Evolutionary conservation across 805 yeast genomes (phyloP).

Genomic region (Candida incommunis): DNA sequence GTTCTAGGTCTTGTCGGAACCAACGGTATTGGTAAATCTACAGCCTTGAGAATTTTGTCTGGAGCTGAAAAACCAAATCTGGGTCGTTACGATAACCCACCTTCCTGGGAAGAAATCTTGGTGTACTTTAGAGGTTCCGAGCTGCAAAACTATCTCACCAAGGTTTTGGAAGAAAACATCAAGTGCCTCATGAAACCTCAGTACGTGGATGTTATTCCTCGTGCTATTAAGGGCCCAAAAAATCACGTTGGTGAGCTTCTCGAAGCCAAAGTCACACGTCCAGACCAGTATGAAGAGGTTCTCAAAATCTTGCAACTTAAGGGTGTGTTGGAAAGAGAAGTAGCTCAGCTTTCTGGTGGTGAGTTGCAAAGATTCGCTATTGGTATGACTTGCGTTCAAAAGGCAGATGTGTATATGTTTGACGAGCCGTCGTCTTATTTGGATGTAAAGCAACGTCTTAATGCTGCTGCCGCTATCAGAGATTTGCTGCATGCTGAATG

Average conservation of each 20-base stretch:
- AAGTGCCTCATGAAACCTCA: slow-evolving; percentile 98
- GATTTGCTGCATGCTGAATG: slow-evolving; percentile 56
- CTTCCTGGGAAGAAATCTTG: slow-evolving; percentile 92
- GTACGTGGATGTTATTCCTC: slow-evolving; percentile 94
- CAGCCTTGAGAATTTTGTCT: slow-evolving; percentile 91
- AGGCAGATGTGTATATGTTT: slow-evolving; percentile 94
- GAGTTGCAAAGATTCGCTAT: slow-evolving; percentile 97
- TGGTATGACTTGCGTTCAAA: slow-evolving; percentile 92
- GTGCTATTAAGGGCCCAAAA: slow-evolving; percentile 86
- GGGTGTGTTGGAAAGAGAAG: slow-evolving; percentile 73
- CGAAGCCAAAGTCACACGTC: slow-evolving; percentile 63
- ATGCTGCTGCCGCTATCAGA: slow-evolving; percentile 92
- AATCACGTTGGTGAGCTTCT: slow-evolving; percentile 70
- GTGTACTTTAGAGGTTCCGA: slow-evolving; percentile 92
- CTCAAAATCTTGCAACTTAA: slow-evolving; percentile 60
- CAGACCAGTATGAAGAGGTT: slow-evolving; percentile 48
- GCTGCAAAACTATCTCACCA: slow-evolving; percentile 89
- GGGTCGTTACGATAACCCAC: slow-evolving; percentile 90
- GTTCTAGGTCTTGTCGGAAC: slow-evolving; percentile 96
- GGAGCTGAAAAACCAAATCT: slow-evolving; percentile 96
- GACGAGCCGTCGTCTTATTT: slow-evolving; percentile 98
- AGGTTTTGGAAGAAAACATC: slow-evolving; percentile 83
- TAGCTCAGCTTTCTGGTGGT: slow-evolving; percentile 88
- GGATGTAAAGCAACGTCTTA: slow-evolving; percentile 96
- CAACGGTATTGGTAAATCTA: slow-evolving; percentile 97